phyloP scores from a whole-genome alignment of 176 grass and related monocot genomes.

The Cenchrus fungigraminus region DNA sequence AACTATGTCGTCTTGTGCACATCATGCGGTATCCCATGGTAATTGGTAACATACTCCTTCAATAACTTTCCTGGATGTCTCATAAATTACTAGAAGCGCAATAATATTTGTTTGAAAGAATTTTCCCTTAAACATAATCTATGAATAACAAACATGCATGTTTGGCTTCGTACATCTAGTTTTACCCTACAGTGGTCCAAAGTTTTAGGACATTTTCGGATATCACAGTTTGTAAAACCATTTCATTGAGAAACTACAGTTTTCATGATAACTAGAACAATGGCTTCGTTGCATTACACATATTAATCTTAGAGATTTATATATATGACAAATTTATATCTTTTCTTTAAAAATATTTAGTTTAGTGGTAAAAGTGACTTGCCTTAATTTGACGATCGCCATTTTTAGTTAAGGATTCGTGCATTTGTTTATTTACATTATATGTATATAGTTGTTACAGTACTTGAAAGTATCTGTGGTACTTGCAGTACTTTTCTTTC shows the following conservation, averaged over 20 bases:
- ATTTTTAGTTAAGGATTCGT: background rate
- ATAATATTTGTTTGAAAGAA: background rate
- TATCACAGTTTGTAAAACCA: background rate
- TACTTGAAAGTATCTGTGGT: too few relatives aligned
- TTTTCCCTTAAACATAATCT: background rate
- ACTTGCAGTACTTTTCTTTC: too few relatives aligned
- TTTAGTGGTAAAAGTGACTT: background rate
- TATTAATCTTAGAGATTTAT: too few relatives aligned
- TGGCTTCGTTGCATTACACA: background rate
- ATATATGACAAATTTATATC: too few relatives aligned
- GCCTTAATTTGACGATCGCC: background rate
- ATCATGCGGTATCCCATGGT: background rate
- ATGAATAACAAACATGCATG: background rate
- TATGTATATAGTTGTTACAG: background rate
- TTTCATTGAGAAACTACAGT: too few relatives aligned
- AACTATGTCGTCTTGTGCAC: too few relatives aligned
- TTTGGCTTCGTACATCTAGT: too few relatives aligned
- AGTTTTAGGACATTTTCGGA: background rate
- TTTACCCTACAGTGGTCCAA: background rate
- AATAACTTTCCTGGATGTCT: background rate
- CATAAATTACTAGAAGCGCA: background rate
- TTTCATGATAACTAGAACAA: background rate
- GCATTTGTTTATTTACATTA: background rate
- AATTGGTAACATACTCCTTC: background rate
- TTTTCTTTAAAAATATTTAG: background rate